Evolutionary conservation across 768 basidiomycete species (phyloP), one percentile per base, ranked within the genome.

Genomic region (Pisolithus orientalis): DNA sequence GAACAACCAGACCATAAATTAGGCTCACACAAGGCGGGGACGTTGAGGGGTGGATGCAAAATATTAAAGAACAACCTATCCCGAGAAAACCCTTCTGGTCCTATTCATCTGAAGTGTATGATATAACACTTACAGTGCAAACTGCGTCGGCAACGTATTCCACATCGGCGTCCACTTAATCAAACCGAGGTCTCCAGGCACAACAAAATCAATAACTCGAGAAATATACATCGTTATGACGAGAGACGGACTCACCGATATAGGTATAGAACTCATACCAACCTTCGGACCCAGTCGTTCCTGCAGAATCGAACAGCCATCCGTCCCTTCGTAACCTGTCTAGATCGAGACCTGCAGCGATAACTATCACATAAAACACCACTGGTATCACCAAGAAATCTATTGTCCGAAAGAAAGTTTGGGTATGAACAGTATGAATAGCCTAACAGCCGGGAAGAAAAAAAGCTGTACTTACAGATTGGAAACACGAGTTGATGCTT

Each of bases 401-500:
- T 92, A 34, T 14, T 4, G 11, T 34, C 34, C 34, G 13, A 34
- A 34, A 34, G 14, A 34, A 5, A 53, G 16, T n/a, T 29, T 29
- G 21, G 1, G 34, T n/a, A 29, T 6, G 17, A 38, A 32, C 6
- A 37, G 16, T 4, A 21, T 16, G 13, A 37, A n/a, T 44, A n/a
- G 2, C 8, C 6, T 21, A n/a, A 17, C 6, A 45, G 13, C 6
- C 13, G 31, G 46, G 5, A 8, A 34, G 68, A 59, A 59, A 67
- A 68, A 11, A 4, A 16, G 0, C 5, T 6, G 44, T 34, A 73
- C 89, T 60, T 53, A 90, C 90, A 93, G 31, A 82, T 70, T 2
- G 96, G 95, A 65, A 98, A 94, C 62, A 98, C 78, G 17, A 97
- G 77, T 57, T 97, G 94, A 68, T 97, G 92, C 39, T 86, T 80